Percentiles rank a stretch among this genome's conserved stretches.
These are phyloP conservation scores for Crepidotus sp. DNA, from an alignment of 1,284 basidiomycete genomes.

Conservation along the genomic window DNA sequence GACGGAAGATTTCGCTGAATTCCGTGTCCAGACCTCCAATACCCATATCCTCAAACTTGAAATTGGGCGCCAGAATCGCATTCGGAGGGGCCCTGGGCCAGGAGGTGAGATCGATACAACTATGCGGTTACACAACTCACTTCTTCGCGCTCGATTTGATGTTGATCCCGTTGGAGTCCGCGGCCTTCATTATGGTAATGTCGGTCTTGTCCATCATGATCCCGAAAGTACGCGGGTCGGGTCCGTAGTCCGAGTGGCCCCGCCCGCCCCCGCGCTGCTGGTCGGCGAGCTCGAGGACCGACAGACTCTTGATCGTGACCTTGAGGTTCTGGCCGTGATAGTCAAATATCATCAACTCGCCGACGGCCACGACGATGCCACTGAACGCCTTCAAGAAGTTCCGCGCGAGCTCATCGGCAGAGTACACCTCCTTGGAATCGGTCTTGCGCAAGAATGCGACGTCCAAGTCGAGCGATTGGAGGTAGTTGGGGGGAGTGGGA, in stretches of 20 bases:
- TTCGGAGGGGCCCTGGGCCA: slow-evolving; percentile 73
- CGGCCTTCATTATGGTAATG: slow-evolving; percentile 75
- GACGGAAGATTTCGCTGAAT: slow-evolving; percentile 95
- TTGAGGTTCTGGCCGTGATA: slow-evolving; percentile 85
- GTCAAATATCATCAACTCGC: slow-evolving; percentile 81
- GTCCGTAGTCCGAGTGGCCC: slow-evolving; percentile 19
- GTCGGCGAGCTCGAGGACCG: slow-evolving; percentile 61
- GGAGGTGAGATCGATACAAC: neutral
- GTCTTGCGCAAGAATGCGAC: slow-evolving; percentile 62
- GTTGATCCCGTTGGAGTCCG: slow-evolving; percentile 74
- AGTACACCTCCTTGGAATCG: slow-evolving; percentile 67
- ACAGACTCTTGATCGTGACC: slow-evolving; percentile 60
- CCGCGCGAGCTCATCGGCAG: slow-evolving; percentile 76
- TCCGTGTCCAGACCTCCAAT: slow-evolving; percentile 97
- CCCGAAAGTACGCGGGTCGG: slow-evolving; percentile 42
- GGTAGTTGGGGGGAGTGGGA: slow-evolving; percentile 56
- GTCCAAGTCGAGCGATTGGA: slow-evolving; percentile 74
- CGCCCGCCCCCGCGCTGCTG: slow-evolving; percentile 30
- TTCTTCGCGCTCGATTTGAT: slow-evolving; percentile 90
- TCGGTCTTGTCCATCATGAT: slow-evolving; percentile 89
- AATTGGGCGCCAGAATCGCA: slow-evolving; percentile 95
- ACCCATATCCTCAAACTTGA: slow-evolving; percentile 99
- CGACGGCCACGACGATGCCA: slow-evolving; percentile 62
- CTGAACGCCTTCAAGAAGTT: slow-evolving; percentile 64
- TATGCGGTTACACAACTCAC: slow-evolving; percentile 27